phyloP scores from a whole-genome alignment of 139 green algal species.

The Chlorella sorokiniana region DNA sequence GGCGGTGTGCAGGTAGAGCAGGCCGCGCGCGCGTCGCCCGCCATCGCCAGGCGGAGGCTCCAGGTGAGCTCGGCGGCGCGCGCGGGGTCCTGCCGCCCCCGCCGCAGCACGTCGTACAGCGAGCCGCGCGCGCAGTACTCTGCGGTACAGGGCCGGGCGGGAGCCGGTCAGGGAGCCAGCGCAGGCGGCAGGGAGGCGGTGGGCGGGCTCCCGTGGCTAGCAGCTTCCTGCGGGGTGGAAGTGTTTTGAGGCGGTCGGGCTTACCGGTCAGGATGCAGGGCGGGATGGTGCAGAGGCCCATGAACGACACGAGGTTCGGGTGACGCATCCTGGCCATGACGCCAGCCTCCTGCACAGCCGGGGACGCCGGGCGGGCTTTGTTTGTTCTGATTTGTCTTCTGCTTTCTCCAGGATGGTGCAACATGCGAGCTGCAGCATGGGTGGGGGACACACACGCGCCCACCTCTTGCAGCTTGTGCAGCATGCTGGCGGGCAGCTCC shows the following conservation, averaged over 20 bases:
- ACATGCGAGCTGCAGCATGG: neutral
- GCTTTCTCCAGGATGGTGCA: neutral
- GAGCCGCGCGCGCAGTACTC: neutral
- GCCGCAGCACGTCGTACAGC: conserved; percentile 1
- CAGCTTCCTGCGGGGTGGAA: too few relatives aligned
- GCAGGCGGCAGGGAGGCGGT: neutral
- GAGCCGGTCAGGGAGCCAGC: neutral
- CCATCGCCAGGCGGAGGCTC: neutral
- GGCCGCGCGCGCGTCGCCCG: neutral
- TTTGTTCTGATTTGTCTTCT: neutral
- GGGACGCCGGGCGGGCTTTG: neutral
- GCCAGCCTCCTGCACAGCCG: neutral
- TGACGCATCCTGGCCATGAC: conserved; percentile 21
- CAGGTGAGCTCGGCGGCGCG: neutral
- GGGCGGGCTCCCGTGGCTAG: neutral
- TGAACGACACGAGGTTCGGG: conserved; percentile 12
- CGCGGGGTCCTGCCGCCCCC: neutral
- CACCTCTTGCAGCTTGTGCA: neutral
- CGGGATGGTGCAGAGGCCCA: neutral
- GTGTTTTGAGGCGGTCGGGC: neutral
- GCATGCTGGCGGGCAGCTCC: neutral
- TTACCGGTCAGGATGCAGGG: conserved; percentile 17
- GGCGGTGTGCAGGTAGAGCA: conserved; percentile 13
- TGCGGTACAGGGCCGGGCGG: neutral
- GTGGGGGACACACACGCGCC: neutral